phyloP scores from a whole-genome alignment of 352 stramenopile genomes.

The Globisporangium cylindrosporum region DNA sequence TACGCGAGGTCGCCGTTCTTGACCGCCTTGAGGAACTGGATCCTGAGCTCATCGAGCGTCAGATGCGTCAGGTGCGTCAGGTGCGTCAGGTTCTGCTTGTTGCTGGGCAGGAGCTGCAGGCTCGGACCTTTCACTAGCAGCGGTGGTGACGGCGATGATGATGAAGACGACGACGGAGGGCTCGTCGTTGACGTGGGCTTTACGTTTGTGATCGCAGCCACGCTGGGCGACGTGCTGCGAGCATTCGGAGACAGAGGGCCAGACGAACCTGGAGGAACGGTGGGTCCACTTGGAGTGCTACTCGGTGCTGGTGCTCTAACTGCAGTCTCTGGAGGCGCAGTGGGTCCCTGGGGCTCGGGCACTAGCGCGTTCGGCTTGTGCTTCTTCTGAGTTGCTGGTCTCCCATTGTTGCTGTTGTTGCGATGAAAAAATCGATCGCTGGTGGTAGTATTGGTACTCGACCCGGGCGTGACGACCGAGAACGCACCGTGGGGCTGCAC shows the following conservation, averaged over 20 bases:
- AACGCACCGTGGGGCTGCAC: constrained; percentile 35
- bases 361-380: constrained; percentile 40
- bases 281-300: background rate
- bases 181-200: background rate
- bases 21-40: constrained; percentile 65
- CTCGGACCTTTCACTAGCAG: constrained; percentile 2
- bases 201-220: constrained; percentile 9
- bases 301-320: background rate
- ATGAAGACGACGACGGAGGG: background rate
- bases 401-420: constrained; percentile 2
- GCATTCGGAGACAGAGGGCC: background rate
- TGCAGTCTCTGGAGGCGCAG: background rate
- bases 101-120: constrained; percentile 1
- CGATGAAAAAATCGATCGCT: constrained; percentile 12
- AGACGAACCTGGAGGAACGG: background rate
- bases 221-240: constrained; percentile 7
- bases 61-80: constrained; percentile 22
- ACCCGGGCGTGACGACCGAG: constrained; percentile 21
- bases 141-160: background rate
- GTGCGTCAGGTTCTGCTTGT: constrained; percentile 17
- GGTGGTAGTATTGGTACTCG: background rate
- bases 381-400: constrained; percentile 18
- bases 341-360: constrained; percentile 24
- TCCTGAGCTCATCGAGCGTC: constrained; percentile 44
- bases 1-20: constrained; percentile 47